Conservation (phyloP, 2,329 filamentous ascomycete genomes). For the Aspergillus uvarum region DNA sequence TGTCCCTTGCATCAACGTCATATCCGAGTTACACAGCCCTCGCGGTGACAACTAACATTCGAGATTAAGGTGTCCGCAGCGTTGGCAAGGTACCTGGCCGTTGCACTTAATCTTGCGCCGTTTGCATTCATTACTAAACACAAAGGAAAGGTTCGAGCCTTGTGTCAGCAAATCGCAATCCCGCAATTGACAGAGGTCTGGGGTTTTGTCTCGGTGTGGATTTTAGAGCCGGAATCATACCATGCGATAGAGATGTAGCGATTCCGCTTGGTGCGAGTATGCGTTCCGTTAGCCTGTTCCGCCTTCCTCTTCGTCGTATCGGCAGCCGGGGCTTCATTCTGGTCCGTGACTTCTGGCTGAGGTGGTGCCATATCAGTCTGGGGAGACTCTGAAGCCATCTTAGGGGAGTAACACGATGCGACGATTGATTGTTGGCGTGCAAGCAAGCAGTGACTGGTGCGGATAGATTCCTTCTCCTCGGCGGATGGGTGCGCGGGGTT, state of each 20-base stretch:
- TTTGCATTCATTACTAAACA: slow-evolving; percentile 61
- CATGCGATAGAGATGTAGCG: slow-evolving; percentile 68
- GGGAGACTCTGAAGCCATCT: slow-evolving; percentile 38
- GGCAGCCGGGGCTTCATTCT: slow-evolving; percentile 21
- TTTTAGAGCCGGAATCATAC: slow-evolving; percentile 41
- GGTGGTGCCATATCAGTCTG: slow-evolving; percentile 29
- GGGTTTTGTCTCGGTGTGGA: not conserved
- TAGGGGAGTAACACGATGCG: slow-evolving; percentile 3
- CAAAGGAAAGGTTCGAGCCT: not conserved
- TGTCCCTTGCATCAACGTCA: not conserved
- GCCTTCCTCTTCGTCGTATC: slow-evolving; percentile 43
- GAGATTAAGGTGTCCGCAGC: slow-evolving; percentile 63
- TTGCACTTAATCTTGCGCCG: slow-evolving; percentile 69
- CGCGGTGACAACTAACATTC: slow-evolving; percentile 47
- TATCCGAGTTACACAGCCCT: not conserved
- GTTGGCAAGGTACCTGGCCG: slow-evolving; percentile 63
- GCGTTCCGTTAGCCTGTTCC: slow-evolving; percentile 46
- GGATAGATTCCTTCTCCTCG: slow-evolving; percentile 36
- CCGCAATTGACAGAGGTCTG: not conserved
- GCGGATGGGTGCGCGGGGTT: slow-evolving; percentile 26
- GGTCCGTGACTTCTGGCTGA: slow-evolving; percentile 25
- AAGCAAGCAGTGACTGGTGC: slow-evolving; percentile 28
- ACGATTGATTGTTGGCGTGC: slow-evolving; percentile 9
- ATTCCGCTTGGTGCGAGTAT: slow-evolving; percentile 62
- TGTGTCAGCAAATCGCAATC: slow-evolving; percentile 13